phyloP scores from a whole-genome alignment of 2,329 filamentous ascomycete genomes.

The Epichloe coenophiala region DNA sequence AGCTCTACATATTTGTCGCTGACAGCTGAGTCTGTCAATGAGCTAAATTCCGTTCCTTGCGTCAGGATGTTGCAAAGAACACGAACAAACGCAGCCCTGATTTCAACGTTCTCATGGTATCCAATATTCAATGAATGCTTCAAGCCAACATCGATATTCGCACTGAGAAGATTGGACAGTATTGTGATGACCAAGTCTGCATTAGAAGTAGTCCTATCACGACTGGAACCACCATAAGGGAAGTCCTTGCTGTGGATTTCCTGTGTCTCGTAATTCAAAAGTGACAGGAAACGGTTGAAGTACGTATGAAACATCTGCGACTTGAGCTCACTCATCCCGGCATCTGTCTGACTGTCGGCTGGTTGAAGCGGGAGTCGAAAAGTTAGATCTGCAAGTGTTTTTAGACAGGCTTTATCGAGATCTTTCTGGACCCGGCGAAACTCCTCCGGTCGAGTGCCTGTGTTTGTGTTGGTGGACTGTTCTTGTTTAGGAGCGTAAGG shows the following conservation, averaged over 20 bases:
- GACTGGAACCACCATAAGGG: slow-evolving; percentile 20
- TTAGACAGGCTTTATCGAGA: slow-evolving; percentile 51
- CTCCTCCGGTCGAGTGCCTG: slow-evolving; percentile 41
- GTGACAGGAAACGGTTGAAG: slow-evolving; percentile 54
- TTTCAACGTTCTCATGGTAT: slow-evolving; percentile 57
- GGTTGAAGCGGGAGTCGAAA: slow-evolving; percentile 54
- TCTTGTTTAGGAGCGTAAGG: slow-evolving; percentile 34
- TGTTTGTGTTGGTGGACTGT: slow-evolving; percentile 22
- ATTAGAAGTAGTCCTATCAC: slow-evolving; percentile 41
- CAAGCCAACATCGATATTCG: slow-evolving; percentile 57
- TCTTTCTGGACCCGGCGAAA: slow-evolving; percentile 45
- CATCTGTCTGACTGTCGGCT: slow-evolving; percentile 50
- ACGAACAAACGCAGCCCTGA: slow-evolving; percentile 55
- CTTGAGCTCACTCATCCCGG: slow-evolving; percentile 53
- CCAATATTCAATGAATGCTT: slow-evolving; percentile 59
- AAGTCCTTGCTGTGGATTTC: slow-evolving; percentile 22
- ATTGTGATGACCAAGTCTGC: slow-evolving; percentile 54
- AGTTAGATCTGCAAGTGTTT: slow-evolving; percentile 51
- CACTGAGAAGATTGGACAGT: slow-evolving; percentile 54
- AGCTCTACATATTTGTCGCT: slow-evolving; percentile 57
- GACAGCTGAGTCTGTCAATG: slow-evolving; percentile 51
- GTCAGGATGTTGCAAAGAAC: slow-evolving; percentile 58
- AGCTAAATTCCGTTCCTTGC: slow-evolving; percentile 60
- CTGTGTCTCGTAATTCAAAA: slow-evolving; percentile 44
- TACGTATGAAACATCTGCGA: slow-evolving; percentile 60